Evolutionary conservation across 1,139 yeast genomes (phyloP), one percentile per base, ranked within the genome.

Genomic region (Yueomyces sp.): DNA sequence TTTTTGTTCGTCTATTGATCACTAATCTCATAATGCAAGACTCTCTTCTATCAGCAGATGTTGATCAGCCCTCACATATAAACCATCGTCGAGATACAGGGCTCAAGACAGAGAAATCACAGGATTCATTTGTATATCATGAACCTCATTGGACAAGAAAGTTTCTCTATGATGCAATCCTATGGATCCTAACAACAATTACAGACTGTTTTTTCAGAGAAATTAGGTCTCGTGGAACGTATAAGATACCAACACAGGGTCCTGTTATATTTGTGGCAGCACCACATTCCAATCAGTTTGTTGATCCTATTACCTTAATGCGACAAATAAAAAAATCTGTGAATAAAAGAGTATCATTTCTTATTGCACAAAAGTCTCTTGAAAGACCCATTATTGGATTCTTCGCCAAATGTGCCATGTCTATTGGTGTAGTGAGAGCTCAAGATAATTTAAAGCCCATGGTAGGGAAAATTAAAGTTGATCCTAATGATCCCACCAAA

Each of bases 221-320:
- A 57, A 83, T 89, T 50, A 71, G 89, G 47, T 81, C 96, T 3
- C 72, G 98, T 48, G 96, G 96, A 3, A 93, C 96, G 1, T 89
- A 80, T 66, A 71, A 89, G 44, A 75, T 91, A 44, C 97, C 98
- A 3, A 51, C 46, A 9, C 50, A 49, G 11, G 96, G 96, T 0
- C 94, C 97, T 0, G 78, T 87, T 27, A 87, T 91, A 45, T 85
- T 91, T 57, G 97, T 91, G 38, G 97, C 93, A 1, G 98, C 96
- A 6, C 97, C 97, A 6, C 98, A 89, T 66, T 95, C 96, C 34
- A 91, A 89, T 63, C 98, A 89, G 62, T 91, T 91, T 55, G 93
- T 89, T 36, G 98, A 91, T 58, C 96, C 96, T 0, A 72, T 86
- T 44, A 72, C 87, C 42, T 69, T 91, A 44, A 47, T 50, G 6